These are phyloP conservation scores for Cordyceps fumosorosea DNA, from an alignment of 2,329 filamentous ascomycete species.

Conservation along the genomic window DNA sequence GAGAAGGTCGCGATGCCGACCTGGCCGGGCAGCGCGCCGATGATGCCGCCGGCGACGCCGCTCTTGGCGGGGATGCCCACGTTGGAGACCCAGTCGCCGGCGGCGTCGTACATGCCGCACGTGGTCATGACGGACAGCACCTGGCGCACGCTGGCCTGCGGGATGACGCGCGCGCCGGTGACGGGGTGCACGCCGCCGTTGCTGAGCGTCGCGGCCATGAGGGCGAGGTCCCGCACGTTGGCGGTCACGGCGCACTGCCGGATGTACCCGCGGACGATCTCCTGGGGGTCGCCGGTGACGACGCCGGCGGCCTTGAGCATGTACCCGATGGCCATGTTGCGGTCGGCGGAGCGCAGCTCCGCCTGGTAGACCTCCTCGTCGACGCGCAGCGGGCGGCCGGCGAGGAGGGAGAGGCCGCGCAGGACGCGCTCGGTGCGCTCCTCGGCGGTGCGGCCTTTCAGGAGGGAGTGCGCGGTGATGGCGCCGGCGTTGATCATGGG, in stretches of 20 bases:
- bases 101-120: conserved; percentile 36
- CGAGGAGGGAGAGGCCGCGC: conserved; percentile 26
- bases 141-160: conserved; percentile 30
- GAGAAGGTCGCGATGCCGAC: conserved; percentile 27
- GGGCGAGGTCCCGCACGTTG: conserved; percentile 33
- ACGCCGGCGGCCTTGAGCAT: conserved; percentile 36
- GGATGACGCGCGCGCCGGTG: conserved; percentile 28
- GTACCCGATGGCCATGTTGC: conserved; percentile 31
- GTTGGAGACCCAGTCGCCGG: conserved; percentile 32
- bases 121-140: conserved; percentile 36
- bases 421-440: conserved; percentile 31
- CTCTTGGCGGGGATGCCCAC: conserved; percentile 34
- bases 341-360: conserved; percentile 27
- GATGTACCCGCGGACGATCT: conserved; percentile 32
- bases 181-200: conserved; percentile 31
- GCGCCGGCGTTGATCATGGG: conserved; percentile 32
- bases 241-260: conserved; percentile 35
- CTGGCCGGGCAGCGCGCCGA: conserved; percentile 26
- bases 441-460: conserved; percentile 26
- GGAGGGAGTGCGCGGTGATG: conserved; percentile 28
- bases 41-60: conserved; percentile 28
- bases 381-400: conserved; percentile 28
- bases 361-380: conserved; percentile 33
- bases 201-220: conserved; percentile 33
- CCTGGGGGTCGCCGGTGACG: conserved; percentile 27